Evolutionary conservation across 2,329 filamentous ascomycete species (phyloP), one percentile per base, ranked within the genome.

Genomic region (Cordyceps cateniannulata): DNA sequence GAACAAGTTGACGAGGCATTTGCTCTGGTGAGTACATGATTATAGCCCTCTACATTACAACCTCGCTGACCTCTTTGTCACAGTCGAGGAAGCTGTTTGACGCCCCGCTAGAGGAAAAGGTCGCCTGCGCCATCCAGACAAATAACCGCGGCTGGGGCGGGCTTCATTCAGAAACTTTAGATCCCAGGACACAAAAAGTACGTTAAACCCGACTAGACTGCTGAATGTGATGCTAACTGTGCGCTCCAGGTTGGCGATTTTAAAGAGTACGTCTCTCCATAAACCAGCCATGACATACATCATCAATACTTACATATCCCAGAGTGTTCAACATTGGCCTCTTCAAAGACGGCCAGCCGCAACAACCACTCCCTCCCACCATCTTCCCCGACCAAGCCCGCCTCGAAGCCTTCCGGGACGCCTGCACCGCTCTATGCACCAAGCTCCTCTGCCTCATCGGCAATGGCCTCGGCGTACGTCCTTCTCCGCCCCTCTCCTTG

Each of bases 291-390:
- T 18, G 18, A 3, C 40, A n/a, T n/a, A 60, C 65, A 16, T 60
- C 50, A 55, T 61, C 62, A 35, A 20, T 52, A 29, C 24, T 66
- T 95, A 61, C 38, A 18, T 22, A 1, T 18, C 16, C 45, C 10
- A 61, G 92, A 77, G 91, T 89, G 42, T 93, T 98, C 81, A 99
- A 98, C 77, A 89, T 98, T 69, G 91, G 88, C 65, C 85, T 91
- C 66, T 96, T 95, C 70, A 70, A 78, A 61, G 67, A 85, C 64
- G 81, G 85, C 66, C 85, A 86, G 73, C 82, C 89, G 16, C 85
- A 88, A 63, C 93, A 98, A 72, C 87, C 89, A 9, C 79, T 98
- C 1, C 92, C 93, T 0, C 69, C 77, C 1, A 79, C 84, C 8
- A 79, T 98, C 2, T 70, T 76, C 18, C 66, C 79, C 1, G 79